These are phyloP conservation scores for Aspergillus udagawae DNA, from an alignment of 2,329 filamentous ascomycete genomes.

Conservation along the genomic window DNA sequence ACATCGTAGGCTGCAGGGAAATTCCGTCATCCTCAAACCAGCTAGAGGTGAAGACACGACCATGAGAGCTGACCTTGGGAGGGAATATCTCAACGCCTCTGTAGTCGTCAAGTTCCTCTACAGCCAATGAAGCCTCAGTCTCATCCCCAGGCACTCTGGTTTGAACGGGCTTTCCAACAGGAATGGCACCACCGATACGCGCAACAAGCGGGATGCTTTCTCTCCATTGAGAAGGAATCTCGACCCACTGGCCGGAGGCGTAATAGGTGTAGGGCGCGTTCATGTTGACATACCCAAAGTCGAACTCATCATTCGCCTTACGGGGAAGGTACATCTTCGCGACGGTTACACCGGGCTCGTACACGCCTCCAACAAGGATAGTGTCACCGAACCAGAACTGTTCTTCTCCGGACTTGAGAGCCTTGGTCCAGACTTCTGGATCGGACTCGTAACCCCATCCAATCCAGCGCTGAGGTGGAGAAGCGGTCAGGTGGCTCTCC, in stretches of 20 bases:
- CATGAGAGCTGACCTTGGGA: conserved; percentile 39
- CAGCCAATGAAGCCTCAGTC: conserved; percentile 40
- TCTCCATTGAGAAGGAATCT: conserved; percentile 49
- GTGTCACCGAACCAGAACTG: conserved; percentile 71
- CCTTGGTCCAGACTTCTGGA: conserved; percentile 60
- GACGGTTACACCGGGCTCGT: conserved; percentile 53
- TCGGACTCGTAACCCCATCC: conserved; percentile 70
- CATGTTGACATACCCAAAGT: conserved; percentile 60
- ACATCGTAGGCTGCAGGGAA: conserved; percentile 40
- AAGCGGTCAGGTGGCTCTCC: conserved; percentile 57
- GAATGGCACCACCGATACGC: conserved; percentile 52
- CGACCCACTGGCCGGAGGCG: conserved; percentile 51
- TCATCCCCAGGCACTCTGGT: conserved; percentile 51
- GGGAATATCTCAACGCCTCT: conserved; percentile 57
- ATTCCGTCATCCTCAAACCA: conserved; percentile 60
- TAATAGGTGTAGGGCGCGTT: conserved; percentile 59
- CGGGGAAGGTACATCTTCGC: conserved; percentile 61
- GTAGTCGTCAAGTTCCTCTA: conserved; percentile 49
- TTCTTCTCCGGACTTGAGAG: conserved; percentile 60
- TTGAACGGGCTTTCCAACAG: conserved; percentile 50
- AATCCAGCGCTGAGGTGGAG: conserved; percentile 66
- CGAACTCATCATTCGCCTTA: conserved; percentile 36
- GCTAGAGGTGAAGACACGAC: conserved; percentile 35
- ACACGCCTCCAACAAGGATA: conserved; percentile 64
- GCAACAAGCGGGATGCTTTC: conserved; percentile 55